Conservation (phyloP, 148 eudicot species). For the Pouteria glomerata region DNA sequence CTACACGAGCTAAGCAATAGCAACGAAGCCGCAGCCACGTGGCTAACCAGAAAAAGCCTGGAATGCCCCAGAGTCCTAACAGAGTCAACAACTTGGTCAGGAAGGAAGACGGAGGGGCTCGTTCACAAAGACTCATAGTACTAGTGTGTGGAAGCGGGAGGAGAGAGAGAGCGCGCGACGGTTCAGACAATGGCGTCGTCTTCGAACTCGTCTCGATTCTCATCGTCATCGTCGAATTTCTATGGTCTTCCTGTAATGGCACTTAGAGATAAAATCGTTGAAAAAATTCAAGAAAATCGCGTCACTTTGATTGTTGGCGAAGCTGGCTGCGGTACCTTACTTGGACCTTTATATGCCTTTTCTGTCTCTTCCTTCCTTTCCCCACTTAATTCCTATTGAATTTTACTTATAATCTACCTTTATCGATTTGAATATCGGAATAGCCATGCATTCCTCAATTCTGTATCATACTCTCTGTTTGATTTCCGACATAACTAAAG, state of each 20-base stretch:
- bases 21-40: too few relatives aligned
- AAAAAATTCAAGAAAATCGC: conserved; percentile 77
- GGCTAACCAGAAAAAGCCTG: too few relatives aligned
- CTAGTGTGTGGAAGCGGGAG: too few relatives aligned
- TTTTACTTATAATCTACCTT: too few relatives aligned
- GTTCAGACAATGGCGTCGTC: conserved; percentile 37
- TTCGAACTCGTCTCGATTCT: conserved; percentile 18
- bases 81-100: too few relatives aligned
- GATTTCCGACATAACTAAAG: background rate
- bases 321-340: conserved; percentile 94
- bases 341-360: too few relatives aligned
- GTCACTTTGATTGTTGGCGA: conserved; percentile 93
- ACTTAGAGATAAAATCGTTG: conserved; percentile 58
- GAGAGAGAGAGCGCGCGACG: conserved; percentile 4
- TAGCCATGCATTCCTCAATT: background rate
- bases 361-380: too few relatives aligned
- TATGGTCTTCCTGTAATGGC: conserved; percentile 54
- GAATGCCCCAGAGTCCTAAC: too few relatives aligned
- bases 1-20: too few relatives aligned
- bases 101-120: too few relatives aligned
- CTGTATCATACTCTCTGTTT: background rate
- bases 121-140: too few relatives aligned
- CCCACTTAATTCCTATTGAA: background rate
- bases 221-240: conserved; percentile 35
- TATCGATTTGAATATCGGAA: background rate